A percentile compares a stretch with the other conserved stretches of the same genome.
Evolutionary conservation across 2,329 filamentous ascomycete species (phyloP).

Genomic region (Xylariaceae sp.): DNA sequence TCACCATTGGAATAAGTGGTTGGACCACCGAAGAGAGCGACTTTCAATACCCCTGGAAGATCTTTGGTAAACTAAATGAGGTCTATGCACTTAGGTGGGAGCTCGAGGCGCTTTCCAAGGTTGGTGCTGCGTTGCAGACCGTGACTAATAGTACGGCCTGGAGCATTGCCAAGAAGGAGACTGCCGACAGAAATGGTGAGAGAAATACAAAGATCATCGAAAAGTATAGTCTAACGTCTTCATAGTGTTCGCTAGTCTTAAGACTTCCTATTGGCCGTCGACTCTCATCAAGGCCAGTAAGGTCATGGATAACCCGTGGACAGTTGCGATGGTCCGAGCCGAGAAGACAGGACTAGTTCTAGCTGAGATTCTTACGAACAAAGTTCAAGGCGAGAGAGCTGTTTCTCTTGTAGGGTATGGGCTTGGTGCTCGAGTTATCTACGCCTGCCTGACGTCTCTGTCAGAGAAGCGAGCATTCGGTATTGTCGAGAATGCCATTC

Average conservation of each 20-base stretch:
- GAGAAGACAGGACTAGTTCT: constrained; percentile 75
- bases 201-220: not conserved
- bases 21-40: constrained; percentile 78
- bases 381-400: constrained; percentile 79
- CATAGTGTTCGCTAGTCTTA: constrained; percentile 61
- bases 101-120: constrained; percentile 73
- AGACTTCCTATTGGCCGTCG: constrained; percentile 65
- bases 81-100: constrained; percentile 87
- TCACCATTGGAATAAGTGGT: constrained; percentile 84
- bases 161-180: constrained; percentile 66
- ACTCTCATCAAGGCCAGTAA: constrained; percentile 71
- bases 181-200: constrained; percentile 55
- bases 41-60: constrained; percentile 78
- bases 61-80: constrained; percentile 75
- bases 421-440: constrained; percentile 81
- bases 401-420: constrained; percentile 84
- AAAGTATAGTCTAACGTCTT: constrained; percentile 26
- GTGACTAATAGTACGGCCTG: constrained; percentile 84
- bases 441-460: constrained; percentile 77
- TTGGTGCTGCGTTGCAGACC: constrained; percentile 78
- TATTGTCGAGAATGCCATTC: constrained; percentile 78
- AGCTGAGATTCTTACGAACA: constrained; percentile 82
- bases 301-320: constrained; percentile 83
- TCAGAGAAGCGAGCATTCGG: constrained; percentile 83
- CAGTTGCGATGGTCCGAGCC: constrained; percentile 73